Base-by-base conservation (phyloP, 495 filamentous ascomycete genomes). In the Penicillium tannophilum region DNA sequence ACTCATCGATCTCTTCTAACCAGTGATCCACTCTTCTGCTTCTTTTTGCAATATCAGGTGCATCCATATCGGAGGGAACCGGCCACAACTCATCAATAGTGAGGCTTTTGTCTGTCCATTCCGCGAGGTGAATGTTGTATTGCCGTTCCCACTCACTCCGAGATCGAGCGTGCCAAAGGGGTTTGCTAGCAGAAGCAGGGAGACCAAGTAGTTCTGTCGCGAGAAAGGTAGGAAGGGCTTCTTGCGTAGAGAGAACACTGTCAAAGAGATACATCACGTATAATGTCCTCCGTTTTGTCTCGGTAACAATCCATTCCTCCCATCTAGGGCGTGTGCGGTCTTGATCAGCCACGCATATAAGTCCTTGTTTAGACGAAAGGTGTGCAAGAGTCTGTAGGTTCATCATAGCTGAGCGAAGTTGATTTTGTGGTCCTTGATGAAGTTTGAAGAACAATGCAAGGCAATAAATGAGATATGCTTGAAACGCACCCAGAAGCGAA, bases 241-340 rank as follows among this genome's bases (percentile, higher is more conserved):
- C 72, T 33, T 75, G 72, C 0, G 70, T 47, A 4, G 68, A 76
- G 12, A 79, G 68, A 2, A 80, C 62, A 41, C 73, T 77, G 46
- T 78, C 75, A 46, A 82, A 77, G 23, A 82, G 70, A 51, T 81
- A 82, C 78, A 80, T 79, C 4, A 72, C 68, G 54, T 69, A 82
- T 0, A 82, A 44, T 30, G 79, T 76, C 5, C 79, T 72, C 28
- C 77, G 64, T 46, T 77, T 81, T 14, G 79, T 64, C 53, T 75
- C 75, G 17, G 76, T 68, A 7, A 78, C 62, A 46, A 82, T 77
- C 79, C 79, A 82, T 20, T 72, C 68, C 61, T 81, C 79, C 79
- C 78, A 82, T 39, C 53, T 67, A 0, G 79, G 79, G 3, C 76
- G 70, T 9, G 66, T 47, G 23, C 64, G 67, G 30, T 61, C 61